Evolutionary conservation across 345 rosid genomes (phyloP).

Genomic region (Populus alba): DNA sequence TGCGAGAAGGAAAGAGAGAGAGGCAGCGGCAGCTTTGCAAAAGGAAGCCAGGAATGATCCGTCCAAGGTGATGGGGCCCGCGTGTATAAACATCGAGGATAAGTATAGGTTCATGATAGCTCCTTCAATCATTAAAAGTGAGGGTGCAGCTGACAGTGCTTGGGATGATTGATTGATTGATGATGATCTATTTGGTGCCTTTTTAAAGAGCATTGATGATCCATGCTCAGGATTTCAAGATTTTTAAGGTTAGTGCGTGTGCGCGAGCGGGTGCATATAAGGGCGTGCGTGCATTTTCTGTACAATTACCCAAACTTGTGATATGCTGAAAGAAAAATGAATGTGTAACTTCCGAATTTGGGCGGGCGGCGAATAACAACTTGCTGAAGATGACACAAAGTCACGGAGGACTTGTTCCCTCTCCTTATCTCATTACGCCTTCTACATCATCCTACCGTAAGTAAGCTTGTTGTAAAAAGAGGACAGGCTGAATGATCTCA

Average conservation of each 20-base stretch:
- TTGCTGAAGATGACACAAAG: background rate
- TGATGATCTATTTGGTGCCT: background rate
- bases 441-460: background rate
- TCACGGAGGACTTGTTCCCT: background rate
- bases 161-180: constrained; percentile 32
- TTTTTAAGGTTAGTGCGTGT: background rate
- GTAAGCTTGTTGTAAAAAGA: background rate
- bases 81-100: constrained; percentile 36
- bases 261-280: background rate
- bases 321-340: background rate
- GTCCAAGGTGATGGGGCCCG: constrained; percentile 24
- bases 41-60: constrained; percentile 27
- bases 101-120: constrained; percentile 42
- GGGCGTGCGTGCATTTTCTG: no score
- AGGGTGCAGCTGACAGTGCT: constrained; percentile 42
- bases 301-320: background rate
- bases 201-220: constrained; percentile 3
- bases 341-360: background rate
- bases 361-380: background rate
- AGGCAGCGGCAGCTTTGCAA: constrained; percentile 33
- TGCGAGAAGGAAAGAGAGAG: constrained; percentile 42
- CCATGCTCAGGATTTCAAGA: constrained; percentile 1
- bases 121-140: constrained; percentile 21
- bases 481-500: constrained; percentile 4
- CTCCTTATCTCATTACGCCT: background rate